Base-by-base conservation (phyloP, 2,329 filamentous ascomycete species). In the Clarireedia homoeocarpa region DNA sequence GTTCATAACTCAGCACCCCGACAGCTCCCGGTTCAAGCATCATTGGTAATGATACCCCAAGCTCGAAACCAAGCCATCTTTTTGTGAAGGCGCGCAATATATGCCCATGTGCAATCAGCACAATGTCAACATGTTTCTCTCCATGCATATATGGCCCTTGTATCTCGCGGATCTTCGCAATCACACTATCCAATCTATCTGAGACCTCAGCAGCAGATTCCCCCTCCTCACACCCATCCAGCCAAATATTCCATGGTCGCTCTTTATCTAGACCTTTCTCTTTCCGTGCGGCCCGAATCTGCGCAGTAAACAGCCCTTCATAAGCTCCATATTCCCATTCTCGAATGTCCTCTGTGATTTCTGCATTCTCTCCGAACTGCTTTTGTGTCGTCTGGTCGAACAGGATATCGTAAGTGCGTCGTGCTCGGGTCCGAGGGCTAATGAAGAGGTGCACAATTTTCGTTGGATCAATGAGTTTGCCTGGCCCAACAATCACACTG, bases 51-150 rank as follows among this genome's bases (percentile, higher is more conserved):
- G 62, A 65, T 49, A 57, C 63, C 30, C 64, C 62, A 14, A 73
- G 57, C 26, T 67, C 66, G 67, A 76, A 77, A 0, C 73, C 65
- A 54, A 82, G 70, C 80, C 79, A 82, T 23, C 80, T 66, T 51
- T 78, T 79, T 17, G 78, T 76, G 64, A 83, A 79, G 1, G 76
- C 75, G 42, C 80, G 69, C 59, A 82, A 59, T 30, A 82, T 77
- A 69, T 81, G 79, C 2, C 72, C 71, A 61, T 74, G 71, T 6
- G 68, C 70, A 55, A 72, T 69, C 50, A 82, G 69, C 27, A 82
- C 67, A 27, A 82, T 75, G 68, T 81, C 77, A 36, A 72, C 73
- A 2, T 69, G 67, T 49, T 70, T 69, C 57, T 69, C 69, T 14
- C 72, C 74, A 51, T 63, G 61, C 73, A 76, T 75, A 57, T 66